Evolutionary conservation across 2,329 filamentous ascomycete genomes (phyloP).

Genomic region (Neofusicoccum parvum): DNA sequence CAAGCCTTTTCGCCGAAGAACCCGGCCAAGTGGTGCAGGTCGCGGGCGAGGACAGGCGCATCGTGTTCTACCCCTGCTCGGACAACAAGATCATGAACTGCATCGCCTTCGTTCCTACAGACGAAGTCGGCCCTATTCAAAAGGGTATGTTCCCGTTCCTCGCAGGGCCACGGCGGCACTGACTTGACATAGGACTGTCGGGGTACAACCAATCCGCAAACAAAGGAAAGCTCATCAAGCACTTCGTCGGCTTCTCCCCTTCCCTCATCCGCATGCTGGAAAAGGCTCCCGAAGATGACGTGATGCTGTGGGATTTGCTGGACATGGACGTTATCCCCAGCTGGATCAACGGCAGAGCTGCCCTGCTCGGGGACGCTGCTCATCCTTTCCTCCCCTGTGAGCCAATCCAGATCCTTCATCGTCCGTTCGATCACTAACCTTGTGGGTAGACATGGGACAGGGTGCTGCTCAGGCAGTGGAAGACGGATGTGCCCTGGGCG

Average conservation of each 20-base stretch:
- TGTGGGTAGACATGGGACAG: conserved; percentile 55
- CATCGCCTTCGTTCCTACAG: conserved; percentile 11
- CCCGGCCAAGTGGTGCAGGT: conserved; percentile 49
- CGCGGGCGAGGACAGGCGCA: conserved; percentile 45
- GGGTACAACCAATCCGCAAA: conserved; percentile 43
- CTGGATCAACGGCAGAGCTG: conserved; percentile 59
- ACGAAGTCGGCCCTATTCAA: background rate
- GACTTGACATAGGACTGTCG: conserved; percentile 21
- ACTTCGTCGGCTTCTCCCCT: conserved; percentile 35
- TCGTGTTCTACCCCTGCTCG: conserved; percentile 52
- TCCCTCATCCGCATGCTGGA: conserved; percentile 38
- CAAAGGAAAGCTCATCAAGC: conserved; percentile 37
- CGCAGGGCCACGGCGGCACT: background rate
- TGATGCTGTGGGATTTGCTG: conserved; percentile 42
- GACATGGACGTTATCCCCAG: conserved; percentile 61
- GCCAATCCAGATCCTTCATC: conserved; percentile 21
- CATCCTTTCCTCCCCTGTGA: conserved; percentile 67
- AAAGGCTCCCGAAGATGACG: conserved; percentile 38
- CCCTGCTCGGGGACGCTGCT: conserved; percentile 66
- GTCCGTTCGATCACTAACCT: background rate
- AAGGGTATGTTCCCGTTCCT: background rate
- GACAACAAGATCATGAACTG: conserved; percentile 54
- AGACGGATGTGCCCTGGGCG: conserved; percentile 62
- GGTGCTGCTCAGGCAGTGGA: conserved; percentile 68
- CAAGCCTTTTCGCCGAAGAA: conserved; percentile 39